Evolutionary conservation across 352 stramenopile species (phyloP), one percentile per base, ranked within the genome.

Genomic region (Pythium utonaiense): DNA sequence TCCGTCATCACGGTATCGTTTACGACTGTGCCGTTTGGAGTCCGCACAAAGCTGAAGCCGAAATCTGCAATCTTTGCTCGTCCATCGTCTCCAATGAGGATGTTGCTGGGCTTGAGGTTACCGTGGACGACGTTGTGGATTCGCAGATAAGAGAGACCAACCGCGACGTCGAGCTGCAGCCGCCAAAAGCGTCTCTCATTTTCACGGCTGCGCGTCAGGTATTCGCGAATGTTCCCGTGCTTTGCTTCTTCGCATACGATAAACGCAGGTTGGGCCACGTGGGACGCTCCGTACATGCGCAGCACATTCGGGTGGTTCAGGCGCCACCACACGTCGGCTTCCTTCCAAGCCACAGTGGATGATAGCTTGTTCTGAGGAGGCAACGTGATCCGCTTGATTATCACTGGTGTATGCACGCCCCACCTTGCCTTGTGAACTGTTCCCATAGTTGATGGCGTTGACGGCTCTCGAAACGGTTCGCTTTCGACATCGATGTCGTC

Each of bases 81-180:
- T 0, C 59, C 56, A 24, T 78, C 56, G 51, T 77, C 65, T 16
- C 76, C 83, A 12, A 96, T 63, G 16, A 96, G 75, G 38, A 96
- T 75, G 62, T 96, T 96, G 36, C 70, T 80, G 24, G 71, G 78
- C 62, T 96, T 96, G 24, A 96, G 68, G 57, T 96, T 89, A 36
- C 88, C 74, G 53, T 96, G 88, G 14, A 96, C 61, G 10, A 89
- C 71, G 17, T 65, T 52, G n/a, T 74, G 61, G 6, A 52, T 40
- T 34, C 93, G 80, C 10, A 96, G 44, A 62, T 87, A 88, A 22
- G 55, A 48, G 0, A 96, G 57, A 3, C 78, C 86, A 27, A 77
- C 16, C 12, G 64, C 62, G 9, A 69, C 70, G 38, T 80, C 64
- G 16, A 68, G 69, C n/a, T 74, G 30, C n/a, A 75, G 67, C 3